Evolutionary conservation across 1,139 yeast genomes (phyloP), one percentile per base, ranked within the genome.

Genomic region (Kodamaea sp.): DNA sequence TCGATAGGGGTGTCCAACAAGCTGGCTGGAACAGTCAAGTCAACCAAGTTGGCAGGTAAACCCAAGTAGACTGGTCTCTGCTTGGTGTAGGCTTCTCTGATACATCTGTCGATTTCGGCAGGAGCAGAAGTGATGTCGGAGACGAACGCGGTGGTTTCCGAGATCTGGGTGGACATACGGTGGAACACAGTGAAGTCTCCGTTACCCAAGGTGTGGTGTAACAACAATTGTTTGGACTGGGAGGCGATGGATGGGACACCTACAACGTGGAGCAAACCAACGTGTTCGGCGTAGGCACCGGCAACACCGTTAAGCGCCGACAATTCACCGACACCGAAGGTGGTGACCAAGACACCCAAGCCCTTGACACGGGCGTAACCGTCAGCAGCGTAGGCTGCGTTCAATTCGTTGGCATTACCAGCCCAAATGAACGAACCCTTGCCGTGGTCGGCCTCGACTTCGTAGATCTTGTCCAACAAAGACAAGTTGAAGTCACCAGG

Each of bases 51-150:
- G 40, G 92, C 84, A 47, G 95, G 96, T 41, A 86, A 63, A 28
- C 87, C 95, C 50, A 87, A 61, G 65, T 87, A 87, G 16, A 84
- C 94, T 20, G 96, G 95, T 63, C 89, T 78, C 61, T 85, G 94
- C 52, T 73, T 66, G 35, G 79, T 64, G 63, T 75, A 80, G 26
- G 94, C 90, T 43, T 75, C 78, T 58, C 83, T 74, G 55, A 87
- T 78, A 50, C 88, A 79, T 50, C 83, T 73, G 65, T 87, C 95
- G 47, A 87, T 78, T 50, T 76, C 77, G 32, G 64, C 66, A 29
- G 90, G 83, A 31, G 92, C 94, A 28, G 78, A 61, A 42, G 61
- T 61, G 46, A 78, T 68, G 57, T 82, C 84, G 32, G 76, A 73
- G 53, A 87, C 63, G 56, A 80, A 72, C 29, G 80, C 78, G 26